Evolutionary conservation across 2,329 filamentous ascomycete genomes (phyloP), one percentile per base, ranked within the genome.

Genomic region (Botryosphaeria agaves): DNA sequence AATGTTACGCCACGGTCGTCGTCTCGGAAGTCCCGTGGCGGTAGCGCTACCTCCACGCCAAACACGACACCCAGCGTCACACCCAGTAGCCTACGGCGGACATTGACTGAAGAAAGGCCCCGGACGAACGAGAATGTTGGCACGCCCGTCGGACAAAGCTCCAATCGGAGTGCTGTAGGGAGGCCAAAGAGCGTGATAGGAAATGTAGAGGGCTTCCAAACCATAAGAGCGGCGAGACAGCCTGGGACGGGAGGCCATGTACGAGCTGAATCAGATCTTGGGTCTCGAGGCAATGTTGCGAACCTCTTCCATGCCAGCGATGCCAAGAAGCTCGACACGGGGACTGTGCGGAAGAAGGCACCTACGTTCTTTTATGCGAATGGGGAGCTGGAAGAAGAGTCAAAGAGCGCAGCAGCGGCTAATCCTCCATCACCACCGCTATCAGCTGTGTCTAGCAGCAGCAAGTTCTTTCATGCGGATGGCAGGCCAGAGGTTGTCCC

Each of bases 271-370:
- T 29, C 24, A 21, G 41, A 41, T 3, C 44, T 40, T 16, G 38
- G 36, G 9, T 31, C 38, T 8, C 39, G 41, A 27, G 49, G 47
- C 27, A 44, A 46, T 21, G 54, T 55, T 14, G 55, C 76, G 31
- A 87, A 83, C 57, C 95, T 95, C 64, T 94, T 98, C 51, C 85
- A 91, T 49, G 89, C 85, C 17, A 82, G 75, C 49, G 82, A 93
- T 41, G 78, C 68, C 23, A 75, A 69, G 30, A n/a, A n/a, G n/a
- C n/a, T n/a, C n/a, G n/a, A 46, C 51, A 34, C 49, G 43, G 30
- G 43, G 46, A 30, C 49, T 23, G 48, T 38, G 36, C 37, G 39
- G 15, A 59, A 55, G 49, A 68, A 64, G 40, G 48, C 53, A 21
- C 48, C 59, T 4, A 49, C 52, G 2, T 67, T 68, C 45, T 58